Percentiles rank a stretch among this genome's conserved stretches.
Conservation (phyloP, 2,329 filamentous ascomycete genomes). For the Rutstroemia sp. region DNA sequence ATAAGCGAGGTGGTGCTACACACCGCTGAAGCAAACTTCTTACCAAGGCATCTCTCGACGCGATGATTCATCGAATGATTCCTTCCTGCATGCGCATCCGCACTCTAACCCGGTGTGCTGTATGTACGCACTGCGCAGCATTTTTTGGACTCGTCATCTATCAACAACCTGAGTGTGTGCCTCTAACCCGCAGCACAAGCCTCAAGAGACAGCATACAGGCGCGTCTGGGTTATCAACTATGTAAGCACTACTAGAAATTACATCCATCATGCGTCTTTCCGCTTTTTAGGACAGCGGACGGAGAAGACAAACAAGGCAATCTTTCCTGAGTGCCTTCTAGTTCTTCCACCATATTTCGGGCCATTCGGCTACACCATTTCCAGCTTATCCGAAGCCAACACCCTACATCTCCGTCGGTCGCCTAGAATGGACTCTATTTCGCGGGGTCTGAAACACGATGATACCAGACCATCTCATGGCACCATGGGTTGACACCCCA, state of each 20-base stretch:
- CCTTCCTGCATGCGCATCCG: not conserved
- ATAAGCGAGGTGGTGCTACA: not conserved
- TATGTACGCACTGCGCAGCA: not conserved
- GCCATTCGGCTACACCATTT: not conserved
- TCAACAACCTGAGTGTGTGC: not conserved
- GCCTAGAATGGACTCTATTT: not conserved
- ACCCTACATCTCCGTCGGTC: not conserved
- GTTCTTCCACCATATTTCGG: not conserved
- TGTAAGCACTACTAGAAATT: not conserved
- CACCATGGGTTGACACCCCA: not conserved
- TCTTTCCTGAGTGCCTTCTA: not conserved
- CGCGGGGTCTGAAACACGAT: not conserved
- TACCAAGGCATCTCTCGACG: not conserved
- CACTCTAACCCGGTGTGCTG: not conserved
- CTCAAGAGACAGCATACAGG: not conserved
- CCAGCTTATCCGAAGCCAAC: not conserved
- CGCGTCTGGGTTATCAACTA: not conserved
- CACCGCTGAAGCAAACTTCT: not conserved
- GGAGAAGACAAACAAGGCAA: not conserved
- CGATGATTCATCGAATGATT: not conserved
- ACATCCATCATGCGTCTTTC: not conserved
- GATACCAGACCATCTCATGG: not conserved
- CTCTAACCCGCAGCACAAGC: slow-evolving; percentile 8
- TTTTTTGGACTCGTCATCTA: not conserved
- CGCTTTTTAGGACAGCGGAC: not conserved